These are phyloP conservation scores for Thamnidium elegans DNA, from an alignment of 192 early-diverging fungal species.

Conservation along the genomic window DNA sequence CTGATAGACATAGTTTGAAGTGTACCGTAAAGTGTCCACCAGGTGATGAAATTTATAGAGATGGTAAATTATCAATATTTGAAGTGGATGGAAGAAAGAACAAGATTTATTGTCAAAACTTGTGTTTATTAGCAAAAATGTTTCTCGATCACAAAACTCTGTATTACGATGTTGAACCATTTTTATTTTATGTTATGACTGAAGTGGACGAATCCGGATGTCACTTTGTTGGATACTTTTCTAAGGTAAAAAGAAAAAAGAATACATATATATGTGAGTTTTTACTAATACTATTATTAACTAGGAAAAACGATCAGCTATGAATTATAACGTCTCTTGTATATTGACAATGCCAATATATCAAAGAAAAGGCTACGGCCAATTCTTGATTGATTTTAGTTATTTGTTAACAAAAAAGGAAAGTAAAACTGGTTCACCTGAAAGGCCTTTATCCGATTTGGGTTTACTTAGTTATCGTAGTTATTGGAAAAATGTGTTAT, in stretches of 20 bases:
- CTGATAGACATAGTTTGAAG: slow-evolving; percentile 68
- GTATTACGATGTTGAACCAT: slow-evolving; percentile 97
- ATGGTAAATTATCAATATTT: slow-evolving; percentile 81
- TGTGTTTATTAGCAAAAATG: slow-evolving; percentile 94
- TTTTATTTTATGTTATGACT: slow-evolving; percentile 95
- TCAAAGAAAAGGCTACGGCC: slow-evolving; percentile 88
- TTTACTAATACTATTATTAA: neutral
- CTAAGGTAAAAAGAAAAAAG: slow-evolving; percentile 80
- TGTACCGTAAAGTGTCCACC: slow-evolving; percentile 81
- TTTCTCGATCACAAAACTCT: slow-evolving; percentile 97
- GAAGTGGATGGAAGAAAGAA: slow-evolving; percentile 97
- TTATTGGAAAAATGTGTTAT: slow-evolving; percentile 81
- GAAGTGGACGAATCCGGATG: slow-evolving; percentile 74
- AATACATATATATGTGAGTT: neutral
- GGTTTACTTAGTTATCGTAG: slow-evolving; percentile 81
- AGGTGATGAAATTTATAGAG: slow-evolving; percentile 93
- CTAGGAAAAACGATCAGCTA: slow-evolving; percentile 77
- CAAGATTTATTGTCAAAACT: slow-evolving; percentile 96
- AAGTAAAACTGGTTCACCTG: slow-evolving; percentile 80
- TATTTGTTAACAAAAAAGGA: slow-evolving; percentile 68
- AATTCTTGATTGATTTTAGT: slow-evolving; percentile 89
- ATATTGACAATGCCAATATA: slow-evolving; percentile 84
- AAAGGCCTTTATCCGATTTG: slow-evolving; percentile 87
- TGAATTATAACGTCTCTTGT: slow-evolving; percentile 89
- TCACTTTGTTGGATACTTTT: slow-evolving; percentile 98